Base-by-base conservation (phyloP, 306 rosid genomes). In the Pyrus communis region DNA sequence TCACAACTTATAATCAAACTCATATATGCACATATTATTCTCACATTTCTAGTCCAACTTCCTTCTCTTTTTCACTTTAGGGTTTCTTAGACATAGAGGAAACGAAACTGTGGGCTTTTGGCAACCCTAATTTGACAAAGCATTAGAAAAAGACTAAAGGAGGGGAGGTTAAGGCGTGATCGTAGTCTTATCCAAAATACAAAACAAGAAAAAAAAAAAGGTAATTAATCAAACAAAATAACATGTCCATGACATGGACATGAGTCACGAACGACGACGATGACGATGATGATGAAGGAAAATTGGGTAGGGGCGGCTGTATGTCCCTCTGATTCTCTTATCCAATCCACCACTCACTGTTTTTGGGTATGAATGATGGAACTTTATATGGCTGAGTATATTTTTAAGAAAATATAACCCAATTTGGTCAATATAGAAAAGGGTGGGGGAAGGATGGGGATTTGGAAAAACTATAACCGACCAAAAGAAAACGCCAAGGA, bases 221-320 rank as follows among this genome's bases (percentile, higher is more conserved):
- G 75, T 13, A 79, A 76, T 68, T 75, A 30, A 64, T 30, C 35
- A 38, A 76, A 76, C 15, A 40, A 65, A 58, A 71, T 21, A 83
- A 55, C 63, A 21, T 76, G 78, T 77, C 75, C 70, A 40, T 45
- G 68, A 82, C 81, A 82, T 79, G 82, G 80, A 76, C 76, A 60
- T 81, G 87, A 86, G 87, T 86, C 89, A 86, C 67, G 84, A 9
- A 65, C 40, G 9, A 35, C 40, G 40, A 6, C 9, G 9, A 35
- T 6, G 40, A 35, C 40, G 40, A 35, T 54, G 89, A 80, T 64
- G 21, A 69, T 55, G 89, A 81, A 19, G 40, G 25, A 49, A 38
- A 73, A 38, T 17, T 33, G 42, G 62, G 13, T 27, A 45, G 43
- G 85, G 90, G 84, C 84, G 88, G 88, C 82, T 75, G 63, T 49